phyloP scores from a whole-genome alignment of 2,329 filamentous ascomycete genomes.

The Exophiala spinifera region DNA sequence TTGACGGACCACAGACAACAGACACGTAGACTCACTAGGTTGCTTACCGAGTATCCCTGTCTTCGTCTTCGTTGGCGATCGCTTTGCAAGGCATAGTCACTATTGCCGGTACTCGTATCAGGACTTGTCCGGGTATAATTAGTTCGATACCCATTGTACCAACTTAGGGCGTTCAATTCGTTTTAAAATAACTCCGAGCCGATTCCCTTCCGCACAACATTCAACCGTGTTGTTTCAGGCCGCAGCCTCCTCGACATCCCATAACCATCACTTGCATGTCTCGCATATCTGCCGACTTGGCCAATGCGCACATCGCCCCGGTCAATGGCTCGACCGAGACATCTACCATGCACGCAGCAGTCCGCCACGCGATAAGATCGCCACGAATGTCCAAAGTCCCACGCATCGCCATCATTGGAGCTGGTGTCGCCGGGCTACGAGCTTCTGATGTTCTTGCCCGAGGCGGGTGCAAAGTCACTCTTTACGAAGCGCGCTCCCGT shows the following conservation, averaged over 20 bases:
- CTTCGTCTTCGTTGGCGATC: too few species aligned
- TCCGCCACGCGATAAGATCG: slow-evolving; percentile 8
- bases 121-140: too few species aligned
- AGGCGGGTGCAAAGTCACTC: slow-evolving; percentile 56
- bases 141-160: too few species aligned
- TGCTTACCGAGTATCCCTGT: too few species aligned
- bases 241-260: too few species aligned
- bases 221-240: too few species aligned
- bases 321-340: neutral
- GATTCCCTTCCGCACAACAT: neutral
- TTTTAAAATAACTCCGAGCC: neutral
- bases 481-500: slow-evolving; percentile 58
- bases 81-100: too few species aligned
- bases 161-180: too few species aligned
- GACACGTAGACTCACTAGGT: too few species aligned
- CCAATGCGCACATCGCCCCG: slow-evolving; percentile 14
- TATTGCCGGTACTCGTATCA: too few species aligned
- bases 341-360: neutral
- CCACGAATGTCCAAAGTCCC: slow-evolving; percentile 39
- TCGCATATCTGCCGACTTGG: slow-evolving; percentile 23
- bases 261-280: slow-evolving; percentile 10
- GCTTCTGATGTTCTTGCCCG: slow-evolving; percentile 58
- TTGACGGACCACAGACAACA: too few species aligned
- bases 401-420: slow-evolving; percentile 58
- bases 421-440: slow-evolving; percentile 58